These are phyloP conservation scores for Camelina laxa DNA, from an alignment of 345 rosid species.

Conservation along the genomic window DNA sequence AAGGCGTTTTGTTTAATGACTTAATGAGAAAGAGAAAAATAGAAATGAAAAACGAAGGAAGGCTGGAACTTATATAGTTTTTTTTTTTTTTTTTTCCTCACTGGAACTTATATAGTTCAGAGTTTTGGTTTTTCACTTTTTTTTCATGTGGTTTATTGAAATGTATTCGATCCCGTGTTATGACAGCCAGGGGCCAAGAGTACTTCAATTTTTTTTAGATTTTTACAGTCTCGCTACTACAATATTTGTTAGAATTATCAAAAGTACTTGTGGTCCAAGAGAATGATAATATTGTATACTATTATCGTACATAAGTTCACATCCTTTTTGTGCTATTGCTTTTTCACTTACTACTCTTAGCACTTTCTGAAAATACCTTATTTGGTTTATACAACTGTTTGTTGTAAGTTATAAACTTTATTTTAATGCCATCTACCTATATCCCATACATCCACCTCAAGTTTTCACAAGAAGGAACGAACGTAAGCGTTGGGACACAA, in stretches of 20 bases:
- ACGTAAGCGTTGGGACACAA: slow-evolving; percentile 29
- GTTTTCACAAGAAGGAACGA: slow-evolving; percentile 36
- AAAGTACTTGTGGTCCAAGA: neutral
- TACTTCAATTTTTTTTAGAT: neutral
- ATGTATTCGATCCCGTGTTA: slow-evolving; percentile 20
- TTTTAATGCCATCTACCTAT: slow-evolving; percentile 34
- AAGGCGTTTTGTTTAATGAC: neutral
- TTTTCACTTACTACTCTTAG: neutral
- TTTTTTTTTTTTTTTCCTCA: no score
- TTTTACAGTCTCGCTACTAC: neutral
- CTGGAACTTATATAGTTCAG: slow-evolving; percentile 21
- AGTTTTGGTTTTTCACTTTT: neutral
- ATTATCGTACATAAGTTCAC: neutral
- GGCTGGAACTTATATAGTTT: slow-evolving; percentile 22
- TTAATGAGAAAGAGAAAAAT: neutral
- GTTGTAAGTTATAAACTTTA: neutral
- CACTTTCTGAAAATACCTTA: neutral
- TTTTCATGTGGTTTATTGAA: slow-evolving; percentile 1
- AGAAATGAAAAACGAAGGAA: neutral
- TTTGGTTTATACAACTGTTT: neutral
- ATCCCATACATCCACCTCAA: slow-evolving; percentile 34
- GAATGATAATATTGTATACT: neutral
- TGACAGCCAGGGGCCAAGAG: slow-evolving; percentile 23
- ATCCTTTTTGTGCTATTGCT: neutral
- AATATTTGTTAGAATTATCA: neutral